Evolutionary conservation across 352 stramenopile species (phyloP).

Genomic region (Phytopythium boreale): DNA sequence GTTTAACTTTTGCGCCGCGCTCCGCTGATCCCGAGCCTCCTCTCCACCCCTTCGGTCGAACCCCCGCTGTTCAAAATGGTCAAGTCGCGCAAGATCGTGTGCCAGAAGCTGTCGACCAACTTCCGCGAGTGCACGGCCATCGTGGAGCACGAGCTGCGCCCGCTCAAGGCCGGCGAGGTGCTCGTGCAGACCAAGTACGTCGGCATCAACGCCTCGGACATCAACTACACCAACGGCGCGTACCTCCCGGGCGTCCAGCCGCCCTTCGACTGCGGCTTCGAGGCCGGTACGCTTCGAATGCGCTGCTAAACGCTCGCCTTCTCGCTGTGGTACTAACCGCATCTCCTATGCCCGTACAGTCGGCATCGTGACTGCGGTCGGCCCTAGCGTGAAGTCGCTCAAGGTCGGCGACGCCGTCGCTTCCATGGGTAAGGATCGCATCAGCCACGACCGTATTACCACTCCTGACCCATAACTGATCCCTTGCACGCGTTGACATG

Average conservation of each 20-base stretch:
- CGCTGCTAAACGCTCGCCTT: too few species aligned
- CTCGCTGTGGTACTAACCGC: background rate
- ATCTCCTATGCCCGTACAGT: background rate
- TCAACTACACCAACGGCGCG: slow-evolving; percentile 26
- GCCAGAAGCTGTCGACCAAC: slow-evolving; percentile 75
- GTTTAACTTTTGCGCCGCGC: slow-evolving; percentile 15
- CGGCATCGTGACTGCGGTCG: background rate
- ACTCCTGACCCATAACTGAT: background rate
- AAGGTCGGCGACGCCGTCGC: slow-evolving; percentile 3
- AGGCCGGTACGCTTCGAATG: slow-evolving; percentile 8
- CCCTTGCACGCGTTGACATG: too few species aligned
- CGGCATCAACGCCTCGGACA: slow-evolving; percentile 37
- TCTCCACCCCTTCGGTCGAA: background rate
- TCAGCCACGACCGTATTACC: background rate
- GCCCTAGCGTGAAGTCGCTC: background rate
- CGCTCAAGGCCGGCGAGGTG: slow-evolving; percentile 46
- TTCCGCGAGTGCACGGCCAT: slow-evolving; percentile 76
- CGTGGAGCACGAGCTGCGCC: slow-evolving; percentile 37
- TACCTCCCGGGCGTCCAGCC: slow-evolving; percentile 15
- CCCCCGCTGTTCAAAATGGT: slow-evolving; percentile 20
- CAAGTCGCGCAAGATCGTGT: slow-evolving; percentile 75
- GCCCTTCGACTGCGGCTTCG: slow-evolving; percentile 21
- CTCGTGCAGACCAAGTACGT: slow-evolving; percentile 40
- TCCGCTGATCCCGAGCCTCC: slow-evolving; percentile 6
- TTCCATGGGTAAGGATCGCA: background rate